Conservation (phyloP, 2,329 filamentous ascomycete genomes). For the Phaeophleospora eucalypticola region DNA sequence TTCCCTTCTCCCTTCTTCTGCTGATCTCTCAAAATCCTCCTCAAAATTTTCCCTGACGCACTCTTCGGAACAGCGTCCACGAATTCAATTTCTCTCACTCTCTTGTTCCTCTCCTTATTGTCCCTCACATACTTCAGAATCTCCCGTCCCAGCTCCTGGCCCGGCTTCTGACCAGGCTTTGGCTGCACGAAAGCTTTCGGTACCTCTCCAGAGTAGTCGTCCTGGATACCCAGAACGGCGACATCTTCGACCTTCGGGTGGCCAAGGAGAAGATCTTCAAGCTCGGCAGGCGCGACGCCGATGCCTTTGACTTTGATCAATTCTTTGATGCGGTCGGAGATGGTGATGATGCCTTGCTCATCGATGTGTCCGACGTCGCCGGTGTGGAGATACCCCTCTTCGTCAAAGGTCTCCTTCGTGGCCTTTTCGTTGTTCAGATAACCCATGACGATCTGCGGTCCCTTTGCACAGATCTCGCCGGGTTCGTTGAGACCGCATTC, state of each 20-base stretch:
- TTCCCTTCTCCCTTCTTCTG: slow-evolving; percentile 35
- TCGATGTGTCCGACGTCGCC: slow-evolving; percentile 42
- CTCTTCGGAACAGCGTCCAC: slow-evolving; percentile 33
- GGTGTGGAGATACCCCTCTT: slow-evolving; percentile 45
- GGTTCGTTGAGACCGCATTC: slow-evolving; percentile 51
- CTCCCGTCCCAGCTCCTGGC: slow-evolving; percentile 32
- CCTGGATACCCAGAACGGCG: slow-evolving; percentile 47
- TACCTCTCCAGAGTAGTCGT: slow-evolving; percentile 40
- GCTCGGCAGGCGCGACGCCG: slow-evolving; percentile 50
- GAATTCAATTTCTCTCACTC: slow-evolving; percentile 43
- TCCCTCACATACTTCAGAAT: slow-evolving; percentile 40
- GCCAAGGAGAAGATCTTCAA: slow-evolving; percentile 47
- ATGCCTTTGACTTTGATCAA: slow-evolving; percentile 55
- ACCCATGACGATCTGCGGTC: slow-evolving; percentile 50
- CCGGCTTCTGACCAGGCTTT: slow-evolving; percentile 32
- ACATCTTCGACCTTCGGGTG: slow-evolving; percentile 48
- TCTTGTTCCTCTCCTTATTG: slow-evolving; percentile 45
- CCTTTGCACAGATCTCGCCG: slow-evolving; percentile 53
- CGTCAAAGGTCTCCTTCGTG: slow-evolving; percentile 48
- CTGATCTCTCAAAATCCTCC: slow-evolving; percentile 39
- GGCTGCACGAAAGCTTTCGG: slow-evolving; percentile 33
- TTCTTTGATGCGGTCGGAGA: slow-evolving; percentile 49
- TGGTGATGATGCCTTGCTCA: slow-evolving; percentile 49
- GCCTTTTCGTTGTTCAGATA: slow-evolving; percentile 52
- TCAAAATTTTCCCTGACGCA: slow-evolving; percentile 33